Conservation (phyloP, 371 early-diverging fungal genomes). For the Apophysomyces trapeziformis region DNA sequence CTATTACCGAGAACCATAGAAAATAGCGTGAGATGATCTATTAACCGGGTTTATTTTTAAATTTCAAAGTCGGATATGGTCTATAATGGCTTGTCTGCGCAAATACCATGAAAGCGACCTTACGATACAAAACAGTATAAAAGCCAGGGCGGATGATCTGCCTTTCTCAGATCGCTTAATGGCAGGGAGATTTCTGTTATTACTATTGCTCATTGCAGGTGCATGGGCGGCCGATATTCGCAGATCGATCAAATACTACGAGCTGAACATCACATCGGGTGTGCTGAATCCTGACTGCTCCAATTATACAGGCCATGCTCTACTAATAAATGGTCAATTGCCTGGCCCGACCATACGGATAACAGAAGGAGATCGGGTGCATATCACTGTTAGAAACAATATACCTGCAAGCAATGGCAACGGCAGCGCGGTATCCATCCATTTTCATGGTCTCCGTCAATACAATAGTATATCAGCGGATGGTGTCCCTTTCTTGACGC, state of each 20-base stretch:
- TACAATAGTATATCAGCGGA: constrained; percentile 40
- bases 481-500: constrained; percentile 68
- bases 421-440: constrained; percentile 35
- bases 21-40: background rate
- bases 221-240: background rate
- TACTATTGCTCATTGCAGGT: background rate
- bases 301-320: constrained; percentile 23
- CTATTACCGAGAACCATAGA: background rate
- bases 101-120: background rate
- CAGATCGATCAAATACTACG: constrained; percentile 21
- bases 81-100: background rate
- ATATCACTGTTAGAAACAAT: constrained; percentile 47
- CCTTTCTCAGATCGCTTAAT: background rate
- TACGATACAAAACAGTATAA: background rate
- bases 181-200: background rate
- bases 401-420: constrained; percentile 19
- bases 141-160: background rate
- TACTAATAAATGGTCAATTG: constrained; percentile 49
- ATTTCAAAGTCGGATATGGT: background rate
- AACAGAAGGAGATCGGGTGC: constrained; percentile 43
- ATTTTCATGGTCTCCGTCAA: constrained; percentile 55
- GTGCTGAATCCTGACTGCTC: constrained; percentile 45
- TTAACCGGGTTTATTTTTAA: constrained; percentile 1
- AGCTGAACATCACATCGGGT: constrained; percentile 36
- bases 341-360: constrained; percentile 56